Evolutionary conservation across 768 basidiomycete genomes (phyloP).

Genomic region (Lentinula aciculospora): DNA sequence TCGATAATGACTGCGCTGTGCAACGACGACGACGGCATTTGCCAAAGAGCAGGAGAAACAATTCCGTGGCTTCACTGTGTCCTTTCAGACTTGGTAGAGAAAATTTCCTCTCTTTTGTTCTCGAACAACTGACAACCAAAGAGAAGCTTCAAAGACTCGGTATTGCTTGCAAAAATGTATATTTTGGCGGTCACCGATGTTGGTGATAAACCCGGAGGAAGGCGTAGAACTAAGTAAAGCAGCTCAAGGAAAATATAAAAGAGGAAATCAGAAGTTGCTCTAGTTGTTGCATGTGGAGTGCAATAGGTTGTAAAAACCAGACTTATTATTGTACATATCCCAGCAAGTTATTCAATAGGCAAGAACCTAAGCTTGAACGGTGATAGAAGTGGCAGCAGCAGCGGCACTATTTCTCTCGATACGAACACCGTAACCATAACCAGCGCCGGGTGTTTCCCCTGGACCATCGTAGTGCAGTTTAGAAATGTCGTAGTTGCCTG

Average conservation of each 20-base stretch:
- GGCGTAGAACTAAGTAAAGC: too few species aligned
- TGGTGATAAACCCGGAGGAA: too few species aligned
- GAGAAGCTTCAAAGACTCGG: neutral
- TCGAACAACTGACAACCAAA: neutral
- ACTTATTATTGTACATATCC: neutral
- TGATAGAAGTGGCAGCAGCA: constrained; percentile 20
- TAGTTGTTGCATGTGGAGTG: neutral
- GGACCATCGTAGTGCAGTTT: constrained; percentile 90
- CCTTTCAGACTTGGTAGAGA: too few species aligned
- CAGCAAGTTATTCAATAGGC: neutral
- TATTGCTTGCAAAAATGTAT: neutral
- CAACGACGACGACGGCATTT: too few species aligned
- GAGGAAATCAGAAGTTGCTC: too few species aligned
- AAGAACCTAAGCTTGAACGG: constrained; percentile 5
- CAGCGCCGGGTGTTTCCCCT: constrained; percentile 57
- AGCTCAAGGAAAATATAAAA: too few species aligned
- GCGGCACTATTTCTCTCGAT: constrained; percentile 37
- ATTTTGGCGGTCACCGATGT: too few species aligned
- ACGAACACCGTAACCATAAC: constrained; percentile 80
- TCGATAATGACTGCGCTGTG: too few species aligned
- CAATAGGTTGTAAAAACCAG: neutral
- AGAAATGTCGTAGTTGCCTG: constrained; percentile 90
- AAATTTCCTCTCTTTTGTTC: neutral
- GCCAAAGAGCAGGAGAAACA: too few species aligned
- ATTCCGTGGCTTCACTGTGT: too few species aligned